Percentiles rank a stretch among this genome's conserved stretches.
phyloP scores from a whole-genome alignment of 371 early-diverging fungal genomes.

The Mortierella sp. region DNA sequence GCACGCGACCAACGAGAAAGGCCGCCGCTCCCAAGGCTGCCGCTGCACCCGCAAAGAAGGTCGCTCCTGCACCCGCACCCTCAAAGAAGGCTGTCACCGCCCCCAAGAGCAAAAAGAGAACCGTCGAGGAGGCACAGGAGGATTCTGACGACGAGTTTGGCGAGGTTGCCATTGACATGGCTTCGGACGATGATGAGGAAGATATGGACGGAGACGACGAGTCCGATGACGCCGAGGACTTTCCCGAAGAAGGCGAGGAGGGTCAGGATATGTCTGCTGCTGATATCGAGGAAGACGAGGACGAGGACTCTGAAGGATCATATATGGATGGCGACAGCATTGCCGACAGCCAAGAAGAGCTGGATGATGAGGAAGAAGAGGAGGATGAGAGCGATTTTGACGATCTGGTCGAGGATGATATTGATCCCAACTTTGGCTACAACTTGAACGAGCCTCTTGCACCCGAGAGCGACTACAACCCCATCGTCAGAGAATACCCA shows the following conservation, averaged over 20 bases:
- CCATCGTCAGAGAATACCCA: slow-evolving; percentile 68
- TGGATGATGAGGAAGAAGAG: slow-evolving; percentile 50
- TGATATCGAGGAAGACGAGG: slow-evolving; percentile 52
- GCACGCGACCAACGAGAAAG: slow-evolving; percentile 35
- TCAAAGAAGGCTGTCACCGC: slow-evolving; percentile 20
- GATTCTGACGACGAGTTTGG: slow-evolving; percentile 60
- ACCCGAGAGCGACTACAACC: slow-evolving; percentile 51
- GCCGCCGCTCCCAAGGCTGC: slow-evolving; percentile 27
- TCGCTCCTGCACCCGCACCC: slow-evolving; percentile 12
- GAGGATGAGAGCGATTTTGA: slow-evolving; percentile 57
- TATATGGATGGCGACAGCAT: slow-evolving; percentile 57
- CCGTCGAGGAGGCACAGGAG: slow-evolving; percentile 37
- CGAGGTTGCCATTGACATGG: slow-evolving; percentile 66
- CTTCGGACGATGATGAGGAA: slow-evolving; percentile 69
- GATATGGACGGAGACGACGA: slow-evolving; percentile 64
- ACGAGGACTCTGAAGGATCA: slow-evolving; percentile 42
- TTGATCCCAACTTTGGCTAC: slow-evolving; percentile 51
- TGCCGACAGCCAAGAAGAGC: slow-evolving; percentile 58
- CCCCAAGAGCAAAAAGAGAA: slow-evolving; percentile 56
- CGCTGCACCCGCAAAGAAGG: slow-evolving; percentile 18
- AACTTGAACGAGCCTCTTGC: slow-evolving; percentile 49
- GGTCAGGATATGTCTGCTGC: slow-evolving; percentile 56
- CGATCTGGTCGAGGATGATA: slow-evolving; percentile 55
- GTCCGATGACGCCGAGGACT: slow-evolving; percentile 42
- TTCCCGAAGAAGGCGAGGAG: slow-evolving; percentile 46